A percentile compares a stretch with the other conserved stretches of the same genome.
Conservation (phyloP, 2,329 filamentous ascomycete species). For the Capronia coronata region DNA sequence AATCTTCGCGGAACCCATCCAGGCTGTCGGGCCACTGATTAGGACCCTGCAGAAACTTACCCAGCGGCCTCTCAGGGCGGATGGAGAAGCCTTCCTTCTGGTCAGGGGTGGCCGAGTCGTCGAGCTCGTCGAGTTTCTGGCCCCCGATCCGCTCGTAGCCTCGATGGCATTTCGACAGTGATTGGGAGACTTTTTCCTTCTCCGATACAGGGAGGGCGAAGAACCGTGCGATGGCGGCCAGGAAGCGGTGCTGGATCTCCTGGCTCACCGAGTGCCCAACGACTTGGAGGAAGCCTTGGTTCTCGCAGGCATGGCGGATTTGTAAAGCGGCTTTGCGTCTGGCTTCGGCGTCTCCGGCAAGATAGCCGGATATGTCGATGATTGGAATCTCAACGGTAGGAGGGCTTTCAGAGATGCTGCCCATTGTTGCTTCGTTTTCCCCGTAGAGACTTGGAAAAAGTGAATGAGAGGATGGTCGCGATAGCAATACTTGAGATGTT, state of each 20-base stretch:
- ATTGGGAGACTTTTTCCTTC: constrained; percentile 6
- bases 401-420: constrained; percentile 3
- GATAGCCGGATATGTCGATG: constrained; percentile 7
- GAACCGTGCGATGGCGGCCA: constrained; percentile 2
- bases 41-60: constrained; percentile 25
- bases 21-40: constrained; percentile 21
- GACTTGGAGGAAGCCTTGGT: constrained; percentile 9
- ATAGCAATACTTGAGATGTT: too few relatives aligned
- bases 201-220: constrained; percentile 3
- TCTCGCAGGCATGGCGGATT: constrained; percentile 5
- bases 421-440: neutral
- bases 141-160: constrained; percentile 6
- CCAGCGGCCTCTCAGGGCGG: constrained; percentile 38
- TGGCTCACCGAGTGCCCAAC: constrained; percentile 1
- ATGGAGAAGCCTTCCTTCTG: constrained; percentile 43
- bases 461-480: too few relatives aligned
- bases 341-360: constrained; percentile 4
- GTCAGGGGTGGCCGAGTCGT: constrained; percentile 30
- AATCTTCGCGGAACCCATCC: constrained; percentile 41
- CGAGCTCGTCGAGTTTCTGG: constrained; percentile 9
- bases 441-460: too few relatives aligned
- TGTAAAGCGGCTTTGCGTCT: neutral
- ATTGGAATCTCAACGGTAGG: constrained; percentile 31
- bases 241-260: constrained; percentile 2
- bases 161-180: constrained; percentile 3